Conservation (phyloP, 179 eudicot species). For the Beta macrorhiza region DNA sequence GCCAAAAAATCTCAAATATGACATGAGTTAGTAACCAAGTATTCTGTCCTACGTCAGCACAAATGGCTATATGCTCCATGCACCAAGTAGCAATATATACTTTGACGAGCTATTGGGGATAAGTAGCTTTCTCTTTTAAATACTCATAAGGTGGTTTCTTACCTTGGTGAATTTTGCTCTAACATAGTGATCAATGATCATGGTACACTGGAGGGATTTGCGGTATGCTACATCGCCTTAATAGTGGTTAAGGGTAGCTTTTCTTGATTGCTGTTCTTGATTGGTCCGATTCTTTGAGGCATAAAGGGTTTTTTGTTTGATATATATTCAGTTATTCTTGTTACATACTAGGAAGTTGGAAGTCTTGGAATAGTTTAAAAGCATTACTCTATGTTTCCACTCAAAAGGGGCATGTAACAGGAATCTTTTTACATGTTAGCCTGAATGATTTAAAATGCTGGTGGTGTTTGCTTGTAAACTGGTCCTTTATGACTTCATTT, state of each 20-base stretch:
- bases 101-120: not conserved
- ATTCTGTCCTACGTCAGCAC: not conserved
- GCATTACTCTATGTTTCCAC: not conserved
- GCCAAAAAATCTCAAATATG: not conserved
- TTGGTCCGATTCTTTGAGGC: not conserved
- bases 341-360: not conserved
- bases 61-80: not conserved
- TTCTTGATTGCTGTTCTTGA: not conserved
- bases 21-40: not conserved
- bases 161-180: not conserved
- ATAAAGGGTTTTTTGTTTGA: not conserved
- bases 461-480: no score
- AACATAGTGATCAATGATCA: not conserved
- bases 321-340: not conserved
- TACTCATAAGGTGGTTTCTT: not conserved
- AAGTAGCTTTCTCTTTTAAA: not conserved
- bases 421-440: not conserved
- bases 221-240: not conserved
- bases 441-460: not conserved
- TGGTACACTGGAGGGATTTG: not conserved
- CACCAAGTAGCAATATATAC: not conserved
- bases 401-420: not conserved
- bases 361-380: not conserved
- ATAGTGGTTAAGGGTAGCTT: not conserved
- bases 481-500: no score